Conservation (phyloP, 306 rosid species). For the Cotoneaster glaucophyllus region DNA sequence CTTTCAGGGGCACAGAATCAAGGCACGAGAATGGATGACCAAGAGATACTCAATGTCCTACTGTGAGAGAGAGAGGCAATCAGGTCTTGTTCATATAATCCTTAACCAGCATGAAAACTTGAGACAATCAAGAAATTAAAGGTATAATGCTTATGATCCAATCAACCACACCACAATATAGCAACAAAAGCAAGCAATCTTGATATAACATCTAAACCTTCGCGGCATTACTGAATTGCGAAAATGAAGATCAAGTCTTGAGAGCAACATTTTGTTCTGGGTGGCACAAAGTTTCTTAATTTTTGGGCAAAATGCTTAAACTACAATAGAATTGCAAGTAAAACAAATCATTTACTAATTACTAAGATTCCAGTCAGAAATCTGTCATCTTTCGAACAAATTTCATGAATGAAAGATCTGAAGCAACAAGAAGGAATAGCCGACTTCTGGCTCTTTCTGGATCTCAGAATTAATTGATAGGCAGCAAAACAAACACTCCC, state of each 20-base stretch:
- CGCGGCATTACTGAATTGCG: not conserved
- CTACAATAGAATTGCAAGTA: not conserved
- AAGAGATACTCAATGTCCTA: conserved; percentile 20
- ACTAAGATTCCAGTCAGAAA: conserved; percentile 13
- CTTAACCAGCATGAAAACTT: not conserved
- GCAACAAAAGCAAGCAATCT: not conserved
- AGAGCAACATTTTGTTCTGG: not conserved
- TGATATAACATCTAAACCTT: not conserved
- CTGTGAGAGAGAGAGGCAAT: conserved; percentile 20
- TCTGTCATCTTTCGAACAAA: not conserved
- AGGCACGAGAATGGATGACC: not conserved
- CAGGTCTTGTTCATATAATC: not conserved
- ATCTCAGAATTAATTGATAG: conserved; percentile 26
- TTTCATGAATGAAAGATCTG: conserved; percentile 43
- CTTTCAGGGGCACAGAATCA: conserved; percentile 26
- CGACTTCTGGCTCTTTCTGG: conserved; percentile 6
- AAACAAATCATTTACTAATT: not conserved
- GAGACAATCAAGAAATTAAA: not conserved
- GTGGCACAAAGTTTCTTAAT: not conserved
- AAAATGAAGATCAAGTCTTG: not conserved
- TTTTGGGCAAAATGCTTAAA: not conserved
- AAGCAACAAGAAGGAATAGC: conserved; percentile 3
- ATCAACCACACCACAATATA: not conserved
- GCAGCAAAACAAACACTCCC: not conserved
- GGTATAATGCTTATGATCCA: not conserved